Evolutionary conservation across 805 yeast genomes (phyloP).

Genomic region (Candida morakotiae): DNA sequence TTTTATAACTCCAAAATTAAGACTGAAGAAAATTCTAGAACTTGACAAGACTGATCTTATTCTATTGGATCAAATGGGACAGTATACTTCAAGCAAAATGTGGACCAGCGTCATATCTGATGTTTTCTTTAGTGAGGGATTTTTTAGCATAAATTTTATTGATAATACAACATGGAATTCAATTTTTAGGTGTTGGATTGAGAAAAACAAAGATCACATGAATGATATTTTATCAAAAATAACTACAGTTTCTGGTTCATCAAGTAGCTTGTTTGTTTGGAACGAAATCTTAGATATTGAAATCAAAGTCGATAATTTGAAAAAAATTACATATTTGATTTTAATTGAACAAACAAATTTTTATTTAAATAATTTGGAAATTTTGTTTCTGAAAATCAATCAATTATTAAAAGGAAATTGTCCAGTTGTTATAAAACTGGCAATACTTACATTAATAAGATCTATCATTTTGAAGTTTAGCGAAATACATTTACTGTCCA

Average conservation of each 20-base stretch:
- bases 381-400: slow-evolving; percentile 33
- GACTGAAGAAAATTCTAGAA: slow-evolving; percentile 33
- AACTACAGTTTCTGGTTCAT: slow-evolving; percentile 40
- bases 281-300: slow-evolving; percentile 61
- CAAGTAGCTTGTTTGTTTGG: slow-evolving; percentile 67
- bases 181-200: slow-evolving; percentile 60
- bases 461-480: slow-evolving; percentile 60
- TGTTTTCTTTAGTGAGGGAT: slow-evolving; percentile 53
- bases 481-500: slow-evolving; percentile 57
- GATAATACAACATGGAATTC: slow-evolving; percentile 45
- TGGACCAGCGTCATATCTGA: slow-evolving; percentile 71
- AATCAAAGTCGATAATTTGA: slow-evolving; percentile 48
- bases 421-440: slow-evolving; percentile 33
- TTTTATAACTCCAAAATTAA: slow-evolving; percentile 50
- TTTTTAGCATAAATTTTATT: slow-evolving; percentile 39
- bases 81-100: slow-evolving; percentile 35
- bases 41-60: slow-evolving; percentile 40
- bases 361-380: slow-evolving; percentile 49
- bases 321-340: slow-evolving; percentile 61
- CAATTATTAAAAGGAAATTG: slow-evolving; percentile 26
- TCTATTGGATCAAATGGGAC: slow-evolving; percentile 39
- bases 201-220: slow-evolving; percentile 57
- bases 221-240: slow-evolving; percentile 31
- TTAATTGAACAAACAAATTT: slow-evolving; percentile 59
- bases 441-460: slow-evolving; percentile 57